A percentile compares a stretch with the other conserved stretches of the same genome.
Conservation (phyloP, 257 asterid genomes). For the Solanum chilense region DNA sequence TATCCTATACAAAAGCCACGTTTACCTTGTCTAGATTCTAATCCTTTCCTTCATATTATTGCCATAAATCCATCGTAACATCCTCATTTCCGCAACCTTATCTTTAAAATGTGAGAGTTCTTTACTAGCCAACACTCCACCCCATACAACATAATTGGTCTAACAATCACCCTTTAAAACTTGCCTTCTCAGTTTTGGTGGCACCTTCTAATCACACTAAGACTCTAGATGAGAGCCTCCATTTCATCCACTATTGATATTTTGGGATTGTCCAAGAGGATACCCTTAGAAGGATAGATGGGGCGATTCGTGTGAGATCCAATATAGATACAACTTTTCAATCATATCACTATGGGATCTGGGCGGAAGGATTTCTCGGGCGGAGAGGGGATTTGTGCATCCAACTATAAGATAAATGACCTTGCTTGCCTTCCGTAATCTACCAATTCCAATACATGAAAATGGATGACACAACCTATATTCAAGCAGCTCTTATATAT, state of each 20-base stretch:
- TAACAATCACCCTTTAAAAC: background rate
- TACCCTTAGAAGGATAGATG: background rate
- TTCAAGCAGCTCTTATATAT: too few species aligned
- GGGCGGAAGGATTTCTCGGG: too few species aligned
- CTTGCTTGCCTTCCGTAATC: too few species aligned
- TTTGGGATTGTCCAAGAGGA: background rate
- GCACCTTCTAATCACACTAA: background rate
- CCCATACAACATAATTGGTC: background rate
- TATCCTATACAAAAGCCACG: background rate
- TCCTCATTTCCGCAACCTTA: background rate
- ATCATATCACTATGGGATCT: too few species aligned
- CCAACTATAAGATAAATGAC: too few species aligned
- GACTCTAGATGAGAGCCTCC: background rate
- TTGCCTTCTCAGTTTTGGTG: background rate
- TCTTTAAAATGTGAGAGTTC: background rate
- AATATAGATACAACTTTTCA: too few species aligned
- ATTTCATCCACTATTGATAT: background rate
- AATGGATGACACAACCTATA: too few species aligned
- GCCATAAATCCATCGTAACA: background rate
- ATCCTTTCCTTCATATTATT: background rate
- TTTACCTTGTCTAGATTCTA: background rate
- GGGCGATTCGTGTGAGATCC: too few species aligned
- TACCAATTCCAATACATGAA: too few species aligned
- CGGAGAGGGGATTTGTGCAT: too few species aligned
- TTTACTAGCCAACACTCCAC: background rate